Conservation (phyloP, 2,329 filamentous ascomycete genomes). For the Aspergillus sp. region DNA sequence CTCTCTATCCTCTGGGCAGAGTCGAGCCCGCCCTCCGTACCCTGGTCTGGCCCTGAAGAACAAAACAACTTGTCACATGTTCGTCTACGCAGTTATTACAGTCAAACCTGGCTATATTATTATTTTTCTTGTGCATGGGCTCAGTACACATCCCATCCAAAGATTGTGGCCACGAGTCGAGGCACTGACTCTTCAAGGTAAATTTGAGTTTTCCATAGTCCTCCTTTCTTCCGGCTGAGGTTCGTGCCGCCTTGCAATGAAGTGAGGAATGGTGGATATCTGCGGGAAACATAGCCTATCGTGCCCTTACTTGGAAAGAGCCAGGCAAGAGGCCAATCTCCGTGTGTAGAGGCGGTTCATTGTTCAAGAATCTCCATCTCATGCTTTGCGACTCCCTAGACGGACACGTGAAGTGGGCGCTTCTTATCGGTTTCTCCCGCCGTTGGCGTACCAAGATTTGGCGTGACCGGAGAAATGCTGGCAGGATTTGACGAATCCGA, state of each 20-base stretch:
- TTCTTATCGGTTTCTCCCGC: constrained; percentile 18
- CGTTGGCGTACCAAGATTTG: constrained; percentile 24
- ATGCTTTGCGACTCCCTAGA: not conserved
- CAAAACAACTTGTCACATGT: constrained; percentile 1
- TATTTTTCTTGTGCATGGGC: not conserved
- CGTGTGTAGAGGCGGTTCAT: not conserved
- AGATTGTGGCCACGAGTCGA: not conserved
- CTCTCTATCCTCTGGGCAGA: not conserved
- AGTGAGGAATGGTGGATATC: not conserved
- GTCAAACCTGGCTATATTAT: not conserved
- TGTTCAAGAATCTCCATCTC: not conserved
- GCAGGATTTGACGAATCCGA: constrained; percentile 14
- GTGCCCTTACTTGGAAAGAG: not conserved
- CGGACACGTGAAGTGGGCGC: constrained; percentile 15
- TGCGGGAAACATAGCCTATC: not conserved
- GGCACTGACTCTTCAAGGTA: not conserved
- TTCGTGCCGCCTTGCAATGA: not conserved
- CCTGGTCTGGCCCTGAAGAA: not conserved
- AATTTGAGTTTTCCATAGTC: not conserved
- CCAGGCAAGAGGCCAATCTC: not conserved
- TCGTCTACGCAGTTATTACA: too few species aligned
- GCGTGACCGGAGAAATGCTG: constrained; percentile 16
- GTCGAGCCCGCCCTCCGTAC: not conserved
- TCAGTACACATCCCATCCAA: not conserved
- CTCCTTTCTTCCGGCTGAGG: not conserved